phyloP scores from a whole-genome alignment of 2,329 filamentous ascomycete species.

The Xylariaceae sp. region DNA sequence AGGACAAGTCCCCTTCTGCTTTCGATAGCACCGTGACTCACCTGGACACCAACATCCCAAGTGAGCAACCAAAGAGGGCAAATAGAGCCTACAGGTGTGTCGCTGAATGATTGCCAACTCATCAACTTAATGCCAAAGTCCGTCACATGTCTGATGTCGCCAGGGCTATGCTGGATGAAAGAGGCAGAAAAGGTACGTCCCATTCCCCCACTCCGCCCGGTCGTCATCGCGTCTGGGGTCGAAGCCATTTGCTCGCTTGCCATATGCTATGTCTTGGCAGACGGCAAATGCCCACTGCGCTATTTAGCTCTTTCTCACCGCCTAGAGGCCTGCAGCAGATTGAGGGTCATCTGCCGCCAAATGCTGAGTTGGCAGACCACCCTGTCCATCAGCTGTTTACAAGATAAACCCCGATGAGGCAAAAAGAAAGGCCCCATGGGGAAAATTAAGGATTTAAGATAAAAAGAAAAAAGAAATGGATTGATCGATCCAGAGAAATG shows the following conservation, averaged over 20 bases:
- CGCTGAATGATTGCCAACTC: conserved; percentile 29
- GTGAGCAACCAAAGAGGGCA: conserved; percentile 2
- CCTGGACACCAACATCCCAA: conserved; percentile 22
- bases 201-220: conserved; percentile 21
- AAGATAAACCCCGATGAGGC: conserved; percentile 18
- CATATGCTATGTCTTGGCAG: conserved; percentile 19
- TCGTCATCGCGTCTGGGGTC: conserved; percentile 15
- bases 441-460: conserved; percentile 11
- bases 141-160: conserved; percentile 31
- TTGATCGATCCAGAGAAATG: background rate
- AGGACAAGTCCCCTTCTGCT: conserved; percentile 4
- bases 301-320: conserved; percentile 31
- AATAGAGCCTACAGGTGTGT: conserved; percentile 23
- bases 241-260: conserved; percentile 23
- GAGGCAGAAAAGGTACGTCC: conserved; percentile 17
- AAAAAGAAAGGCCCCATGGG: conserved; percentile 7
- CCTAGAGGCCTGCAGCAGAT: conserved; percentile 29
- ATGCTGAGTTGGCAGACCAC: conserved; percentile 36
- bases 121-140: conserved; percentile 25
- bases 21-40: conserved; percentile 24
- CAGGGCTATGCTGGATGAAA: conserved; percentile 19
- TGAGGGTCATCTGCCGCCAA: conserved; percentile 34
- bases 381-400: conserved; percentile 33
- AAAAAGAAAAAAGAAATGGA: conserved; percentile 4
- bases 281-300: conserved; percentile 24